Base-by-base conservation (phyloP, 83 land plant species). In the Picea abies region DNA sequence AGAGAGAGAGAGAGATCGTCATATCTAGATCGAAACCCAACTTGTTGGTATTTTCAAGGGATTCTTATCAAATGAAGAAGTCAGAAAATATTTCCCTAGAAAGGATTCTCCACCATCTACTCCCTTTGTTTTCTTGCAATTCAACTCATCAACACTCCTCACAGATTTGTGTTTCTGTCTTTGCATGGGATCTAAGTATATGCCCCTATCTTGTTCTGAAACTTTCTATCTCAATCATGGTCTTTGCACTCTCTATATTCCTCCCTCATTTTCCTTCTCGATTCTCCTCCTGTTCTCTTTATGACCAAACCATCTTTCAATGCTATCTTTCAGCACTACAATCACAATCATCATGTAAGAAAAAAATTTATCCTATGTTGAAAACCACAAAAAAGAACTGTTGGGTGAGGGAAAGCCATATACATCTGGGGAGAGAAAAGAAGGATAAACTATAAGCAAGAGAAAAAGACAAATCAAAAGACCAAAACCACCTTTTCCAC, bases 91-190 rank as follows among this genome's bases (percentile, higher is more conserved):
- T 35, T 35, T 35, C 35, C 35, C 35, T 35, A 35, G 2, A 35
- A 1, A 1, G 35, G 1, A 1, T 60, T 94, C 92, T 19, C 87
- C 91, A 76, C 85, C 89, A 79, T 90, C 91, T n/a, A 87, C 91
- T 73, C 77, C 87, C 69, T 81, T 82, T 12, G 90, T 84, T 76
- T 86, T 90, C 25, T 89, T 92, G 20, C 83, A 79, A 47, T 81
- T 89, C 82, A 90, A 84, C 61, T 93, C 97, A 82, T 89, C 96
- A 63, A 87, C 88, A 35, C 87, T 93, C 49, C 93, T 80, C 2
- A 84, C 82, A 79, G 95, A 86, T 82, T 92, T 94, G 49, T 89
- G 81, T 85, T 93, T 95, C 5, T 90, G 76, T 9, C 90, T 86
- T 63, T 89, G 92, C 83, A 81, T 72, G 20, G 60, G 82, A 39